phyloP scores from a whole-genome alignment of 2,329 filamentous ascomycete genomes.

The Paecilomyces dactylethromorphus region DNA sequence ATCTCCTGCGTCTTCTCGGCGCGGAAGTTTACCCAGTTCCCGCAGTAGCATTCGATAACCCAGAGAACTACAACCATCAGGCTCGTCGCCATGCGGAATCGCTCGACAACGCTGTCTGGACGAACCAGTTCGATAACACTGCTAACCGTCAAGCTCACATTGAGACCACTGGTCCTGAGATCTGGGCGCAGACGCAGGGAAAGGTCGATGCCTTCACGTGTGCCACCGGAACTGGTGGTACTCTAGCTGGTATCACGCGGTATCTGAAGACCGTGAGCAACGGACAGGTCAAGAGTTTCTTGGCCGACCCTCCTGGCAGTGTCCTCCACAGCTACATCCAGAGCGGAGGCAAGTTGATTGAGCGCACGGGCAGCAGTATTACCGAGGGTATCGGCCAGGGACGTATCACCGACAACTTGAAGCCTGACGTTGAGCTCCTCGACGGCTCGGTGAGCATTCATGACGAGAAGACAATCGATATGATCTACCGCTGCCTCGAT shows the following conservation, averaged over 20 bases:
- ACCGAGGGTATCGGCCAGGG: slow-evolving; percentile 98
- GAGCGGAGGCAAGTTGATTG: slow-evolving; percentile 74
- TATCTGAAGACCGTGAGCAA: slow-evolving; percentile 79
- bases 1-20: slow-evolving; percentile 80
- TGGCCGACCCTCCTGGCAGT: slow-evolving; percentile 89
- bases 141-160: slow-evolving; percentile 92
- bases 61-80: slow-evolving; percentile 97
- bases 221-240: slow-evolving; percentile 87
- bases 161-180: slow-evolving; percentile 94
- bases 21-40: slow-evolving; percentile 95
- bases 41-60: slow-evolving; percentile 90
- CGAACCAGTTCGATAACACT: slow-evolving; percentile 96
- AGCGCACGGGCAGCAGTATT: slow-evolving; percentile 78
- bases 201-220: slow-evolving; percentile 92
- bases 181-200: slow-evolving; percentile 86
- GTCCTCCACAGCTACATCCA: slow-evolving; percentile 89
- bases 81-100: slow-evolving; percentile 81
- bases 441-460: slow-evolving; percentile 79
- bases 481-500: slow-evolving; percentile 94
- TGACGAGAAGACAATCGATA: slow-evolving; percentile 92
- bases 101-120: slow-evolving; percentile 89
- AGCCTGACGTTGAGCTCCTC: slow-evolving; percentile 73
- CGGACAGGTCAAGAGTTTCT: slow-evolving; percentile 75
- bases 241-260: slow-evolving; percentile 78
- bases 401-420: slow-evolving; percentile 88